Evolutionary conservation across 2,329 filamentous ascomycete genomes (phyloP).

Genomic region (Fragosphaeria purpurea): DNA sequence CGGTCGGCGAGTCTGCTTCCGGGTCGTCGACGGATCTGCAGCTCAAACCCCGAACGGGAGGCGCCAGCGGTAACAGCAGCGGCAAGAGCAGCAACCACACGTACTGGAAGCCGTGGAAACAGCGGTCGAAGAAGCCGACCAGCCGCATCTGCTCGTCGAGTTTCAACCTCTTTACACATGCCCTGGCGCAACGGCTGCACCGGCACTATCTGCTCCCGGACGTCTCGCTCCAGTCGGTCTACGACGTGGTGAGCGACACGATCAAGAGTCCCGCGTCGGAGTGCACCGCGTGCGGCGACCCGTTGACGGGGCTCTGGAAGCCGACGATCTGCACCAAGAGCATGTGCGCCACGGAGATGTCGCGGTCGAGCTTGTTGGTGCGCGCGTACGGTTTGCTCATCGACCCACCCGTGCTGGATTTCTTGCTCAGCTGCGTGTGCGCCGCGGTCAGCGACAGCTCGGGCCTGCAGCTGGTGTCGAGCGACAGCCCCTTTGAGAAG

Average conservation of each 20-base stretch:
- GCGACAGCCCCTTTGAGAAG: constrained; percentile 11
- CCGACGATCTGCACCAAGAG: constrained; percentile 13
- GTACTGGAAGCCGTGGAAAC: constrained; percentile 1
- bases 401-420: constrained; percentile 16
- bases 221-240: constrained; percentile 4
- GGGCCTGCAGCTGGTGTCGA: constrained; percentile 9
- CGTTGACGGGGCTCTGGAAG: constrained; percentile 9
- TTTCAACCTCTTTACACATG: constrained; percentile 14
- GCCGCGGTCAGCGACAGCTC: constrained; percentile 9
- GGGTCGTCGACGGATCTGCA: not conserved
- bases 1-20: not conserved
- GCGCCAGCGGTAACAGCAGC: not conserved
- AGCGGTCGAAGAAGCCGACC: not conserved
- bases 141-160: constrained; percentile 11
- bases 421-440: constrained; percentile 15
- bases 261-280: constrained; percentile 10
- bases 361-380: constrained; percentile 11
- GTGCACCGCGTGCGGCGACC: constrained; percentile 12
- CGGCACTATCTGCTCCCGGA: constrained; percentile 4
- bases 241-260: constrained; percentile 8
- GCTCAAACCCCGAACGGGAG: not conserved
- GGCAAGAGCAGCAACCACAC: constrained; percentile 1
- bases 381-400: constrained; percentile 11
- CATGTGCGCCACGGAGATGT: constrained; percentile 8
- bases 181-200: constrained; percentile 12